These are phyloP conservation scores for Fusarium sp. DNA, from an alignment of 2,329 filamentous ascomycete species.

Conservation along the genomic window DNA sequence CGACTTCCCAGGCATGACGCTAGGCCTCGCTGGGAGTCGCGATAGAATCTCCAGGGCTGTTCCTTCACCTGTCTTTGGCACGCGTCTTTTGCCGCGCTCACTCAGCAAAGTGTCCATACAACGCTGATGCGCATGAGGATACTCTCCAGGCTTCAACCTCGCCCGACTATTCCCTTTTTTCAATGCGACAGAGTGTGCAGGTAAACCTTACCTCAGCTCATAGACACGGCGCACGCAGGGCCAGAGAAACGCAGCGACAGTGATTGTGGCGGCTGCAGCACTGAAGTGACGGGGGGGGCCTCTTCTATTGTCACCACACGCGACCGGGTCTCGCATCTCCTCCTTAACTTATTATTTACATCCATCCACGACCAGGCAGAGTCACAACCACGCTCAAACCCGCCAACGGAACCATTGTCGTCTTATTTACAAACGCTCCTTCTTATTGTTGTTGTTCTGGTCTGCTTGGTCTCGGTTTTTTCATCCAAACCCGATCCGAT, in stretches of 20 bases:
- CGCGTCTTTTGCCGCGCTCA: constrained; percentile 50
- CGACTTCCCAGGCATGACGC: constrained; percentile 45
- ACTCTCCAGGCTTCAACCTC: constrained; percentile 18
- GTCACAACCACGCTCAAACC: constrained; percentile 19
- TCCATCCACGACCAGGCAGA: constrained; percentile 23
- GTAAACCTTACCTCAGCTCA: constrained; percentile 13
- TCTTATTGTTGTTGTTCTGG: constrained; percentile 2
- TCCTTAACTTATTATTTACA: constrained; percentile 48
- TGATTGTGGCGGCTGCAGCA: constrained; percentile 28
- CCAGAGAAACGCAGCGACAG: constrained; percentile 19
- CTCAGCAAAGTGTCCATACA: constrained; percentile 35
- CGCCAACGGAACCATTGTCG: constrained; percentile 5
- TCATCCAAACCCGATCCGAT: constrained; percentile 1
- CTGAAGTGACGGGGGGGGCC: constrained; percentile 23
- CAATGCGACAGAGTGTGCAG: constrained; percentile 21
- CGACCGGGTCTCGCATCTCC: constrained; percentile 44
- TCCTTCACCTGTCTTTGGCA: constrained; percentile 49
- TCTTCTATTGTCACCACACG: constrained; percentile 41
- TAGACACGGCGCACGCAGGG: constrained; percentile 30
- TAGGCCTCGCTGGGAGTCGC: constrained; percentile 51
- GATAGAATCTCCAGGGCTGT: constrained; percentile 51
- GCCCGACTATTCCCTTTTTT: constrained; percentile 17
- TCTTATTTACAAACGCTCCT: constrained; percentile 24
- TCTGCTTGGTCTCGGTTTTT: constrained; percentile 12
- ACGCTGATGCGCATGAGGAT: constrained; percentile 40